Conservation (phyloP, 176 grass and related monocot genomes). For the Phoenix dactylifera region DNA sequence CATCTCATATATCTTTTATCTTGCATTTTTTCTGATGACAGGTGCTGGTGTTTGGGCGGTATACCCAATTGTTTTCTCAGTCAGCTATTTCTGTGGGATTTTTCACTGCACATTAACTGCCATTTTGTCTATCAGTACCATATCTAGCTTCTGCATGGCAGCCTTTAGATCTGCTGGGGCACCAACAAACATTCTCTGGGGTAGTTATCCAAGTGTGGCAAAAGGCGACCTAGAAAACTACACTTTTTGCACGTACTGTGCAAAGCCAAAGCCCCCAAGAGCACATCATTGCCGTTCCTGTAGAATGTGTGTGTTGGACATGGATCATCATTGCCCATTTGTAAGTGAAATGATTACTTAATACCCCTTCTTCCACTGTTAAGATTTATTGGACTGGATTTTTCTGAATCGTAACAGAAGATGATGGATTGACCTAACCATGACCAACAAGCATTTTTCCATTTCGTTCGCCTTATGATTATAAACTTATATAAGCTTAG, state of each 20-base stretch:
- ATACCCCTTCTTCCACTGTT: too few relatives aligned
- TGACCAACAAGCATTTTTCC: too few relatives aligned
- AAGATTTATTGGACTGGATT: too few relatives aligned
- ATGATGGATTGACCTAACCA: too few relatives aligned
- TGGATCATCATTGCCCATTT: conserved; percentile 99
- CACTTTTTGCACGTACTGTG: conserved; percentile 78
- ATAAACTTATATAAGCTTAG: too few relatives aligned
- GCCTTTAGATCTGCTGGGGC: conserved; percentile 62
- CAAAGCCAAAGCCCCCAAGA: conserved; percentile 81
- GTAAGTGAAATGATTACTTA: conserved; percentile 39
- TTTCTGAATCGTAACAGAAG: too few relatives aligned
- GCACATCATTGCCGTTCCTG: conserved; percentile 98
- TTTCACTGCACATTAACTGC: conserved; percentile 67
- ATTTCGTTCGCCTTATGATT: too few relatives aligned
- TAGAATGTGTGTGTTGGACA: conserved; percentile 87
- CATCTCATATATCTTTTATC: conserved; percentile 1
- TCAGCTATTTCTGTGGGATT: conserved; percentile 61
- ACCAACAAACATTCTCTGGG: conserved; percentile 59
- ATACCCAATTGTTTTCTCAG: conserved; percentile 69
- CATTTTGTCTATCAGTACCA: conserved; percentile 49
- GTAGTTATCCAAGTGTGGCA: conserved; percentile 78
- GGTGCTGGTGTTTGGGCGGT: conserved; percentile 84
- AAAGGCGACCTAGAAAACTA: conserved; percentile 80
- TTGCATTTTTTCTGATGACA: conserved; percentile 25
- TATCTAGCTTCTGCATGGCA: conserved; percentile 69